These are phyloP conservation scores for Cardiosporidium cionae DNA, from an alignment of 169 alveolate species.

Conservation along the genomic window DNA sequence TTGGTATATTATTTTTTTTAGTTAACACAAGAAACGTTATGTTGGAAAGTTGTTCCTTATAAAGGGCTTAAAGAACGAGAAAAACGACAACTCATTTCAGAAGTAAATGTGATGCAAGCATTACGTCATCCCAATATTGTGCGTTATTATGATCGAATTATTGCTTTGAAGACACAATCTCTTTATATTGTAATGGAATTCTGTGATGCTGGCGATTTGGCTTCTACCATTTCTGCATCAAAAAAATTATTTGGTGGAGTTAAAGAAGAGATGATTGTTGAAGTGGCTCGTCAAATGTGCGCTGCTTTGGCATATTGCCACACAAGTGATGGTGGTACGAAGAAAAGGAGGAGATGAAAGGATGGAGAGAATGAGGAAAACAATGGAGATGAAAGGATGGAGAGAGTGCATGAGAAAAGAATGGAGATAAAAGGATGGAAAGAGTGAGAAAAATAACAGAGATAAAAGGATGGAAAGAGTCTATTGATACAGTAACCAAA, in stretches of 20 bases:
- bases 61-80: conserved; percentile 88
- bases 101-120: conserved; percentile 61
- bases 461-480: no score
- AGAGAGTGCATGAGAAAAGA: no score
- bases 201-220: conserved; percentile 87
- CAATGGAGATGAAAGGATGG: no score
- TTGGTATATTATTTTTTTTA: background rate
- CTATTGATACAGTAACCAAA: no score
- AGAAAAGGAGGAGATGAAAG: no score
- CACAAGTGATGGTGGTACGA: no score
- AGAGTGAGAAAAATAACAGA: no score
- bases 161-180: conserved; percentile 57
- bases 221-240: conserved; percentile 65
- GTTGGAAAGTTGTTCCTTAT: conserved; percentile 90
- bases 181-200: conserved; percentile 80
- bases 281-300: conserved; percentile 68
- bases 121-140: conserved; percentile 76
- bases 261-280: background rate
- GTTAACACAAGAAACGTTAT: conserved; percentile 56
- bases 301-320: conserved; percentile 78
- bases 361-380: no score
- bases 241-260: conserved; percentile 42
- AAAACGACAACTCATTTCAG: conserved; percentile 84
- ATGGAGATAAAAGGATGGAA: no score
- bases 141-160: conserved; percentile 74